These are phyloP conservation scores for Vigna mungo DNA, from an alignment of 306 rosid species.

Conservation along the genomic window DNA sequence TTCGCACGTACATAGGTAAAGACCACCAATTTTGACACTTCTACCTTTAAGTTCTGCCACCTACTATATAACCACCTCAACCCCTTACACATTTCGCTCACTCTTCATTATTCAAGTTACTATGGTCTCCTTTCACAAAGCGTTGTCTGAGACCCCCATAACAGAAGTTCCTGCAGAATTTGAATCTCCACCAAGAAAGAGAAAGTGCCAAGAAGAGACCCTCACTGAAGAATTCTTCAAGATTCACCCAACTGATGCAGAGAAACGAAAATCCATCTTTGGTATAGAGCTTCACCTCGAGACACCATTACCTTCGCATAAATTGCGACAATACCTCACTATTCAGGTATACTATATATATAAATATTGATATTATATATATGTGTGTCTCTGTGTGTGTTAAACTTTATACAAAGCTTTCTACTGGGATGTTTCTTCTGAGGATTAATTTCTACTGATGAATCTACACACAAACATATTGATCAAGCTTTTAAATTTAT, in stretches of 20 bases:
- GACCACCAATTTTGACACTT: conserved; percentile 39
- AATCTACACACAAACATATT: too few relatives aligned
- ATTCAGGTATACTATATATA: conserved; percentile 66
- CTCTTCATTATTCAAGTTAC: conserved; percentile 36
- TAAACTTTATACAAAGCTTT: not conserved
- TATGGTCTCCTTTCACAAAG: conserved; percentile 73
- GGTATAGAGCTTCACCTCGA: conserved; percentile 79
- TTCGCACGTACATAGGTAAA: conserved; percentile 45
- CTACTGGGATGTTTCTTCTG: not conserved
- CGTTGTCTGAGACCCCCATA: conserved; percentile 51
- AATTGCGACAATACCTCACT: conserved; percentile 74
- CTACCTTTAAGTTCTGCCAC: conserved; percentile 40
- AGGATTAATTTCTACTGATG: not conserved
- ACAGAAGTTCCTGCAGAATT: conserved; percentile 48
- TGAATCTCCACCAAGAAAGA: conserved; percentile 62
- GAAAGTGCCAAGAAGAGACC: conserved; percentile 61
- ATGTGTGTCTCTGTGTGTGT: not conserved
- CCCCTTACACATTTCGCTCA: conserved; percentile 44
- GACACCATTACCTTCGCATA: conserved; percentile 81
- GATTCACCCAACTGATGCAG: conserved; percentile 50
- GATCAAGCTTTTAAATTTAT: not conserved
- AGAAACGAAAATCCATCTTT: conserved; percentile 51
- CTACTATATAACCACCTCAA: conserved; percentile 68
- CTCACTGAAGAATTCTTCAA: conserved; percentile 46
- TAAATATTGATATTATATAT: not conserved